Conservation (phyloP, 176 grass and related monocot species). For the Aegilops bicornis region DNA sequence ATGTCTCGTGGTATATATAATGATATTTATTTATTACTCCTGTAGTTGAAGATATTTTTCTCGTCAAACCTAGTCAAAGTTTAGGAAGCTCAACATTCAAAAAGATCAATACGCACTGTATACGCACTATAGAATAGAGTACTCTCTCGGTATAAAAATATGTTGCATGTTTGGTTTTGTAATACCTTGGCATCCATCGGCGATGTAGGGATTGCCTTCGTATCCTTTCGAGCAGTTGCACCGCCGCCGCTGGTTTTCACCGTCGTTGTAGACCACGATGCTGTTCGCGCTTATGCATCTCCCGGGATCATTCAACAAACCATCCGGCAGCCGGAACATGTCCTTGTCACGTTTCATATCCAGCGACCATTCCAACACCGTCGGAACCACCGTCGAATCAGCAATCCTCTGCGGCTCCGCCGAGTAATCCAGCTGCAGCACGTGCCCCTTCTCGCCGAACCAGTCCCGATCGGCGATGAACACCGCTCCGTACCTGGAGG, state of each 20-base stretch:
- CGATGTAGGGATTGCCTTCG: slow-evolving; percentile 27
- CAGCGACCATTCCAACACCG: background rate
- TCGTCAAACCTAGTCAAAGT: no score
- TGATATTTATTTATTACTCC: no score
- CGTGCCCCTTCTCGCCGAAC: background rate
- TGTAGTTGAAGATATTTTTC: no score
- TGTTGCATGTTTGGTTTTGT: no score
- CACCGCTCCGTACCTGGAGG: background rate
- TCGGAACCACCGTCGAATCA: no score
- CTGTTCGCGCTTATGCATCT: background rate
- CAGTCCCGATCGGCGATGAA: background rate
- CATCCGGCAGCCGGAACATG: background rate
- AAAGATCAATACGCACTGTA: no score
- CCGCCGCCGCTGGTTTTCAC: background rate
- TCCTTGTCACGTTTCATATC: background rate
- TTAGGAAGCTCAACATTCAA: no score
- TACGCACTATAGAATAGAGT: no score
- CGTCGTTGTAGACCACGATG: background rate
- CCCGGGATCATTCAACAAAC: no score
- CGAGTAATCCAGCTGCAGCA: background rate
- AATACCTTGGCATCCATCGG: slow-evolving; percentile 28
- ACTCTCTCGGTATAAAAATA: no score
- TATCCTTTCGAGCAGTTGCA: slow-evolving; percentile 32
- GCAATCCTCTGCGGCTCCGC: no score
- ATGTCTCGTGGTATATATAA: no score